phyloP scores from a whole-genome alignment of 768 basidiomycete genomes.

The Xerocomellus dryophilus region DNA sequence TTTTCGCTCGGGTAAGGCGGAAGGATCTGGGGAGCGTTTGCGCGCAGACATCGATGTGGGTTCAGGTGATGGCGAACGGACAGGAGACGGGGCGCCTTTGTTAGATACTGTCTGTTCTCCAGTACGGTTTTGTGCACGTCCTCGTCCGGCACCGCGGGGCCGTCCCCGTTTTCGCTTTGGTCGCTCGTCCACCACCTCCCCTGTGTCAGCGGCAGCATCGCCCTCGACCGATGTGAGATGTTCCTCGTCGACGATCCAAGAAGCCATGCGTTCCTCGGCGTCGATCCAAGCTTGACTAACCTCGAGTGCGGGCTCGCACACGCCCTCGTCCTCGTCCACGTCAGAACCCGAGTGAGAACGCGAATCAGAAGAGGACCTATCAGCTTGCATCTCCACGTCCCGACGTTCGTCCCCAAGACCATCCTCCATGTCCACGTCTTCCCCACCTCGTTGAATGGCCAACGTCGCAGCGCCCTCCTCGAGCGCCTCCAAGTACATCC shows the following conservation, averaged over 20 bases:
- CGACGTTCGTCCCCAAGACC: neutral
- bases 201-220: neutral
- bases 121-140: neutral
- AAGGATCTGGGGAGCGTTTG: neutral
- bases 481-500: conserved; percentile 59
- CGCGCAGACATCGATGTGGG: neutral
- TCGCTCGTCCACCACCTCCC: neutral
- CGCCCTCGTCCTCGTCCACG: neutral
- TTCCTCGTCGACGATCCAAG: conserved; percentile 19
- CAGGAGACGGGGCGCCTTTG: neutral
- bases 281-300: conserved; percentile 37
- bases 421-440: neutral
- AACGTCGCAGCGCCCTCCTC: conserved; percentile 24
- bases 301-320: conserved; percentile 33
- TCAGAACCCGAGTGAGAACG: conserved; percentile 5
- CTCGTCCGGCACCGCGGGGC: neutral
- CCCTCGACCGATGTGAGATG: neutral
- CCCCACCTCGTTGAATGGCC: conserved; percentile 13
- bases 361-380: conserved; percentile 27
- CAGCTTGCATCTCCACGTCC: conserved; percentile 1
- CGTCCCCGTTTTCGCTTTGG: conserved; percentile 16
- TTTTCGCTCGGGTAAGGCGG: neutral
- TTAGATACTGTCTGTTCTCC: neutral
- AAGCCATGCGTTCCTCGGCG: conserved; percentile 34
- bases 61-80: neutral